These are phyloP conservation scores for Iris pallida DNA, from an alignment of 116 monocot species.

Conservation along the genomic window DNA sequence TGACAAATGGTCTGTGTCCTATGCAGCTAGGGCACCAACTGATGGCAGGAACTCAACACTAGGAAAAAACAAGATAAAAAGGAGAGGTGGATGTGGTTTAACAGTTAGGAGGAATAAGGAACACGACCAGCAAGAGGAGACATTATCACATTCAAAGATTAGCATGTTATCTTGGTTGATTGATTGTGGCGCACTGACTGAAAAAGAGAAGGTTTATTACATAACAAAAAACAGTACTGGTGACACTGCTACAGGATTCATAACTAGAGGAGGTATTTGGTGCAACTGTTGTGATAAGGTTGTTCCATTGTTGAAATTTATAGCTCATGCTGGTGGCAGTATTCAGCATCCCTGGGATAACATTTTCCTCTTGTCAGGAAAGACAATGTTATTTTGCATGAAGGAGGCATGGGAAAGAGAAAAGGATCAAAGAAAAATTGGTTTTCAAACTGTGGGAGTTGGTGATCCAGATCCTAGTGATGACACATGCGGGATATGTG, in stretches of 20 bases:
- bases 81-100: slow-evolving; percentile 24
- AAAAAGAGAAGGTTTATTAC: slow-evolving; percentile 42
- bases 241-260: slow-evolving; percentile 18
- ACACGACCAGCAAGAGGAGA: slow-evolving; percentile 12
- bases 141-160: slow-evolving; percentile 14
- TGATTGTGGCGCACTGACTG: slow-evolving; percentile 40
- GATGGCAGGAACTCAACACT: background rate
- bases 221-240: slow-evolving; percentile 19
- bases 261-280: slow-evolving; percentile 34
- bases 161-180: slow-evolving; percentile 63
- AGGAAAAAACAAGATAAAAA: slow-evolving; percentile 21
- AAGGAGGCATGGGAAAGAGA: slow-evolving; percentile 47
- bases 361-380: slow-evolving; percentile 48
- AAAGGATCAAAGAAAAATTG: slow-evolving; percentile 24
- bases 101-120: slow-evolving; percentile 21
- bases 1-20: slow-evolving; percentile 2
- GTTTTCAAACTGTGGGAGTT: slow-evolving; percentile 17
- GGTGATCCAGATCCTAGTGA: slow-evolving; percentile 51
- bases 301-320: slow-evolving; percentile 33
- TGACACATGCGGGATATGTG: slow-evolving; percentile 70
- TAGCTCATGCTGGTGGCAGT: slow-evolving; percentile 44
- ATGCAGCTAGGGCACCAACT: slow-evolving; percentile 17
- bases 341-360: slow-evolving; percentile 43
- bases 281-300: slow-evolving; percentile 50
- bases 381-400: slow-evolving; percentile 41